Base-by-base conservation (phyloP, 2,329 filamentous ascomycete species). In the Mollisiaceae sp. region DNA sequence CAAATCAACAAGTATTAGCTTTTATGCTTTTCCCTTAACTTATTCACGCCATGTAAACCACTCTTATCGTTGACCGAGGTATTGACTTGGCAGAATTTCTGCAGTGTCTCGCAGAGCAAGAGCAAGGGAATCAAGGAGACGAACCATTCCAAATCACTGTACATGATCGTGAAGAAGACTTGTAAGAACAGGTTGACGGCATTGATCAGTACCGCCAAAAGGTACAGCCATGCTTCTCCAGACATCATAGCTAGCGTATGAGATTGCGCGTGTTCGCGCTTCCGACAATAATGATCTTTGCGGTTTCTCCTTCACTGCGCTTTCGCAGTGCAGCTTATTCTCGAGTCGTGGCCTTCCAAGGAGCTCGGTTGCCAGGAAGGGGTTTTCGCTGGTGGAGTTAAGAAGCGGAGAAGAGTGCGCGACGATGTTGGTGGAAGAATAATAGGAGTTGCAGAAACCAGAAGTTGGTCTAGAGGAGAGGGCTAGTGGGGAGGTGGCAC, bases 161-260 rank as follows among this genome's bases (percentile, higher is more conserved):
- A 99, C 96, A 99, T 99, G 78, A 99, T 99, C 65, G 95, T 99
- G 85, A 99, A 99, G 87, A 99, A 99, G 75, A 99, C 95, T 84
- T 99, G 96, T 65, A 99, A 87, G 82, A 99, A 99, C 77, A 99
- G 88, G 86, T 99, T 99, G 88, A 99, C 94, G 84, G 95, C 95
- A 85, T 99, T 99, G 85, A 99, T 96, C 79, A 99, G 87, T 81
- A 99, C 96, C 82, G 94, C 90, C 82, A 99, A 86, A 76, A 99
- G 89, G 85, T 96, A 99, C 79, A 99, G 85, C 95, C 95, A 97
- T 80, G 94, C 94, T 87, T 97, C 94, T 81, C 94, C 94, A 77
- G 94, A 97, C 94, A 97, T 97, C 78, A 79, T 89, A 80, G 73
- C 72, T 64, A 64, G 65, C 68, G 61, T 27, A n/a, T 63, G 24